Conservation (phyloP, 768 basidiomycete species). For the Trametes maxima region DNA sequence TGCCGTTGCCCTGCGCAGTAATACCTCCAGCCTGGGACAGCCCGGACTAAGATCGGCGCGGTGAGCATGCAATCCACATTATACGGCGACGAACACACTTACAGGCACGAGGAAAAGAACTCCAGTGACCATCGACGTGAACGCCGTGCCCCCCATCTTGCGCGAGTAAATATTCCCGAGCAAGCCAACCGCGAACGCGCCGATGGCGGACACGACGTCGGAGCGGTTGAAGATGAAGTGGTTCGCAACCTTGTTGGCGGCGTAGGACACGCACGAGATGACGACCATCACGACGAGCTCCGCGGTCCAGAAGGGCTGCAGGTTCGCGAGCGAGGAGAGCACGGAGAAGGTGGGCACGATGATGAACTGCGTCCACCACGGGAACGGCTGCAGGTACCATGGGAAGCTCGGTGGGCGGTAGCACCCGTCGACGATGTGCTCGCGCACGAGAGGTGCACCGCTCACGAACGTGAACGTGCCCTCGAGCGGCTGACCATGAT, state of each 20-base stretch:
- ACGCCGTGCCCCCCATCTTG: constrained; percentile 82
- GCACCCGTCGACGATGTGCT: constrained; percentile 65
- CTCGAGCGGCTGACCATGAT: constrained; percentile 46
- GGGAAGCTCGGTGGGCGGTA: constrained; percentile 63
- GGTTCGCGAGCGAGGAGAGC: constrained; percentile 72
- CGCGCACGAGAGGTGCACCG: constrained; percentile 44
- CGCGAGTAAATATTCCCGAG: constrained; percentile 83
- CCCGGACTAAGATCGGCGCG: constrained; percentile 56
- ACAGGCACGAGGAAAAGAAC: constrained; percentile 88
- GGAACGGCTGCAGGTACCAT: constrained; percentile 85
- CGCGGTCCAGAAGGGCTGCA: constrained; percentile 72
- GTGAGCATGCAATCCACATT: background rate
- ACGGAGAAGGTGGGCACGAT: constrained; percentile 78
- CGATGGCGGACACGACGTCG: constrained; percentile 83
- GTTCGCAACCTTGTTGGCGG: constrained; percentile 80
- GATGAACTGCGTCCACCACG: constrained; percentile 73
- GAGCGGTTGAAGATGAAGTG: constrained; percentile 85
- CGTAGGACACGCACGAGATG: constrained; percentile 80
- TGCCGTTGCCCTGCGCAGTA: constrained; percentile 76
- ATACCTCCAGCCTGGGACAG: constrained; percentile 87
- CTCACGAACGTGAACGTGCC: constrained; percentile 73
- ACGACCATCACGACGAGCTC: constrained; percentile 83
- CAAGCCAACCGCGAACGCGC: constrained; percentile 79
- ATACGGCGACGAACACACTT: constrained; percentile 34
- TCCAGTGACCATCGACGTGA: constrained; percentile 89